phyloP scores from a whole-genome alignment of 1,139 yeast genomes.

The Debaryomyces subglobosus region DNA sequence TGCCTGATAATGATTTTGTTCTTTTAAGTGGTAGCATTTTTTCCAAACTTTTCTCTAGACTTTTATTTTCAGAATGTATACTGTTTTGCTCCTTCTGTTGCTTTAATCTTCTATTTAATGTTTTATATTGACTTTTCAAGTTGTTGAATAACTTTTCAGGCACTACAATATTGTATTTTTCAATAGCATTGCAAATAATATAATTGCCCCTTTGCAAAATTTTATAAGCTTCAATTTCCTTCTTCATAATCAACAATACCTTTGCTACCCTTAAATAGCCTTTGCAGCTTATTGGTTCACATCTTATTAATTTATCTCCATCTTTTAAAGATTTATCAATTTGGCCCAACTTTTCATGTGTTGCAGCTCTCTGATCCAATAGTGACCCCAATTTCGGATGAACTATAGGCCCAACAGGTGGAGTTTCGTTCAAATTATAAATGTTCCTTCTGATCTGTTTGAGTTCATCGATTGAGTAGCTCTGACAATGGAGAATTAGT shows the following conservation, averaged over 20 bases:
- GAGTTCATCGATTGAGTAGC: constrained; percentile 18
- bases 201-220: constrained; percentile 46
- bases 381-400: constrained; percentile 34
- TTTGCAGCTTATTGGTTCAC: constrained; percentile 61
- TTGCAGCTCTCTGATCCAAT: constrained; percentile 60
- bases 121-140: constrained; percentile 28
- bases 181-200: constrained; percentile 29
- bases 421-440: constrained; percentile 25
- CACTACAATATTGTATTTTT: constrained; percentile 24
- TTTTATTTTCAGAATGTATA: neutral
- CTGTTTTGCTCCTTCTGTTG: constrained; percentile 10
- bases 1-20: neutral
- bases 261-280: constrained; percentile 62
- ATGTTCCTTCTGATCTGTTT: constrained; percentile 20
- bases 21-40: constrained; percentile 21
- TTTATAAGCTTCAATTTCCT: constrained; percentile 45
- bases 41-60: constrained; percentile 15
- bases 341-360: constrained; percentile 53
- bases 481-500: constrained; percentile 20
- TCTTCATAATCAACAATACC: constrained; percentile 32
- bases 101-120: constrained; percentile 28
- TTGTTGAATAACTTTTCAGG: constrained; percentile 31
- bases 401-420: constrained; percentile 29
- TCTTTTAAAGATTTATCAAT: constrained; percentile 47
- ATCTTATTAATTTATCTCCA: constrained; percentile 40